phyloP scores from a whole-genome alignment of 2,329 filamentous ascomycete genomes.

The Monosporascus ibericus region DNA sequence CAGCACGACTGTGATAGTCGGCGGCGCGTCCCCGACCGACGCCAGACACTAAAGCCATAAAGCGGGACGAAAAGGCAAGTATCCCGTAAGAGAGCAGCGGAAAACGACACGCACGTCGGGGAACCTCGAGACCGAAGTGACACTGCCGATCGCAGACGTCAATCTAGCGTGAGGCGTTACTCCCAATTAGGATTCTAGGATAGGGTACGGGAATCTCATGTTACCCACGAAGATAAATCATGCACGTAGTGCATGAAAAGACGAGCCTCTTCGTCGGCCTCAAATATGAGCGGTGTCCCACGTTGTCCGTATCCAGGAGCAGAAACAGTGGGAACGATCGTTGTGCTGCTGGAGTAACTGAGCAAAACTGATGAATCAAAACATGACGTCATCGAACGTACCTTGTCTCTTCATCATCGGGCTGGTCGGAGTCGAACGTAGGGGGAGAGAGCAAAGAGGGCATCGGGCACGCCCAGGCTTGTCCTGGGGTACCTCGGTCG shows the following conservation, averaged over 20 bases:
- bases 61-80: constrained; percentile 1
- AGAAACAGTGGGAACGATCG: neutral
- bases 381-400: neutral
- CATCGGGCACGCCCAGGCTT: neutral
- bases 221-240: constrained; percentile 3
- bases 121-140: constrained; percentile 2
- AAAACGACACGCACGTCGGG: neutral
- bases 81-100: constrained; percentile 2
- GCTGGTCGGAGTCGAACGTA: neutral
- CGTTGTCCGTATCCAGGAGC: neutral
- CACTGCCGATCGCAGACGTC: constrained; percentile 1
- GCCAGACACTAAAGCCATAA: constrained; percentile 1
- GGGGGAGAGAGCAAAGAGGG: neutral
- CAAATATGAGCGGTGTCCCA: neutral
- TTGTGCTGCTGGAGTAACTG: neutral
- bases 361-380: neutral
- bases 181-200: neutral
- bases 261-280: neutral
- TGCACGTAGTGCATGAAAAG: constrained; percentile 2
- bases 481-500: neutral
- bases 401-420: neutral
- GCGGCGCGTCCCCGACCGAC: constrained; percentile 1
- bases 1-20: constrained; percentile 1
- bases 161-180: neutral
- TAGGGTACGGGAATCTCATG: neutral